Evolutionary conservation across 169 alveolate genomes (phyloP).

Genomic region (Plasmodium yoelii): DNA sequence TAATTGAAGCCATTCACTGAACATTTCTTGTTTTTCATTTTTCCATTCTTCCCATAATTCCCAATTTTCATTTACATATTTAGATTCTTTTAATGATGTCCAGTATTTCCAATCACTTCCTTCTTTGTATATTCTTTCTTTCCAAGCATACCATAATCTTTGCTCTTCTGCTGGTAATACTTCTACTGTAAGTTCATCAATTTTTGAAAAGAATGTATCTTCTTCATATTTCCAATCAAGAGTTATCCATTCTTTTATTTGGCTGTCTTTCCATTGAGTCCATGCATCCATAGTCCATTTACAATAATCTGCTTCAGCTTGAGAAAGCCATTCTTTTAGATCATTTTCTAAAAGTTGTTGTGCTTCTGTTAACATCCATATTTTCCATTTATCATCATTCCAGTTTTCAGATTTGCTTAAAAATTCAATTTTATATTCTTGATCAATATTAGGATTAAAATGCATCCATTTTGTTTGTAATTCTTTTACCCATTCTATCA

Average conservation of each 20-base stretch:
- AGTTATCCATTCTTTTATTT: constrained; percentile 45
- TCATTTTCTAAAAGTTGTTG: constrained; percentile 22
- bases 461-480: constrained; percentile 14
- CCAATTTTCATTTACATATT: constrained; percentile 25
- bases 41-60: constrained; percentile 39
- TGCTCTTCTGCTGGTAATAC: background rate
- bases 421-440: constrained; percentile 6
- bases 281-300: constrained; percentile 44
- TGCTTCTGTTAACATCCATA: constrained; percentile 47
- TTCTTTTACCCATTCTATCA: background rate
- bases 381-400: constrained; percentile 34
- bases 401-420: constrained; percentile 12
- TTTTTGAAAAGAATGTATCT: constrained; percentile 21
- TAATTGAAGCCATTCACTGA: constrained; percentile 8
- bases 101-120: constrained; percentile 43
- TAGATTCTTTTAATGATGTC: constrained; percentile 18
- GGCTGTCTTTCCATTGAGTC: constrained; percentile 25
- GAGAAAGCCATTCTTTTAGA: constrained; percentile 23
- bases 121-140: constrained; percentile 37
- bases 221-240: constrained; percentile 24
- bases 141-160: constrained; percentile 16
- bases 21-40: constrained; percentile 12
- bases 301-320: constrained; percentile 15
- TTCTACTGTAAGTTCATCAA: constrained; percentile 12
- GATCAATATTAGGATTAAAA: constrained; percentile 15